Evolutionary conservation across 257 asterid species (phyloP), one percentile per base, ranked within the genome.

Genomic region (Solanum neorickii): DNA sequence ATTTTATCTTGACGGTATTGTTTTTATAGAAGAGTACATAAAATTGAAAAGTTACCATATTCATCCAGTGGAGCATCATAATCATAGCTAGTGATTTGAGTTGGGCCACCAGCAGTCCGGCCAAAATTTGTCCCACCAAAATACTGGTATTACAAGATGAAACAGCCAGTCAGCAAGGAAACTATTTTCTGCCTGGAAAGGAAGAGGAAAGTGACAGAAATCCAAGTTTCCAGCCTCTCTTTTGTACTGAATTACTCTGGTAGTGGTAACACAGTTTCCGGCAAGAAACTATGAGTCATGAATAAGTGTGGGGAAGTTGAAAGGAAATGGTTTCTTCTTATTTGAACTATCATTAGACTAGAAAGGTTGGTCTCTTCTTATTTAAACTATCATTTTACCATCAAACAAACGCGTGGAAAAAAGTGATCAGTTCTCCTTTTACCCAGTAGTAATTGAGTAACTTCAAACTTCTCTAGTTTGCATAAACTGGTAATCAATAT

Each of bases 91-190:
- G 99, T 96, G 85, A 96, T 94, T 89, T 90, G 91, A 88, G 91
- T 93, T 88, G 99, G 99, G 59, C 99, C 99, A 83, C 99, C 99
- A 72, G 99, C 87, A 89, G 98, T 94, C 86, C 99, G 95, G 80
- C 94, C 99, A 77, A 96, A 96, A 91, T 96, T 96, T 88, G 99
- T 96, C 88, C 99, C 99, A 62, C 99, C 99, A 94, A 94, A 95
- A 90, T 94, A 96, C 99, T 95, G 94, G 90, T 90, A 92, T 83
- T 88, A 91, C 88, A 91, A 73, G 86, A 78, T 78, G 88, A n/a
- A 27, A 49, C 69, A 49, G 20, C 31, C 46, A 7, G 29, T 82
- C 70, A 82, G 44, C 69, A 6, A 31, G 86, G 69, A 83, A 86
- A 86, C 88, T 86, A 80, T 72, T 85, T 65, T 29, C 77, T 84